Conservation (phyloP, 2,329 filamentous ascomycete species). For the Cladophialophora psammophila region DNA sequence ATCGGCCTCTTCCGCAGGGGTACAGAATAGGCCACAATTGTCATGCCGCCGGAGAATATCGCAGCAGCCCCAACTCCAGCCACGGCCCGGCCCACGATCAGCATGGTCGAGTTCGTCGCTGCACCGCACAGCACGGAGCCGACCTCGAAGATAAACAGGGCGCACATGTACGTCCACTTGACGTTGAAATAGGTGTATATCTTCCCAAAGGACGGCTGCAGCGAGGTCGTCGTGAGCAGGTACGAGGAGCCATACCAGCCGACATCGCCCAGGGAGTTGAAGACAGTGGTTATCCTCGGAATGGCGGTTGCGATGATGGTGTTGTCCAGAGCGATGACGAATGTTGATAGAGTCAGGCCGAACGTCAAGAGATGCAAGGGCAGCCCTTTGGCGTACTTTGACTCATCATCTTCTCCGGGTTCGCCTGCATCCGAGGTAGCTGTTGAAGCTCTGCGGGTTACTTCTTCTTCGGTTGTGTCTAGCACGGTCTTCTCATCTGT, state of each 20-base stretch:
- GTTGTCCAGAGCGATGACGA: slow-evolving; percentile 44
- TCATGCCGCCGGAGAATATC: slow-evolving; percentile 43
- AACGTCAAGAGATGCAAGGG: slow-evolving; percentile 38
- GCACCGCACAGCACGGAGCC: slow-evolving; percentile 43
- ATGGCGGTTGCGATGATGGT: slow-evolving; percentile 44
- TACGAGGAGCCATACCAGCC: slow-evolving; percentile 44
- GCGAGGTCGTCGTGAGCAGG: slow-evolving; percentile 41
- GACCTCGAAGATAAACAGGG: slow-evolving; percentile 40
- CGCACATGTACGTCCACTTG: slow-evolving; percentile 41
- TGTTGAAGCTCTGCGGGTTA: slow-evolving; percentile 21
- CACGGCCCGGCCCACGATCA: slow-evolving; percentile 44
- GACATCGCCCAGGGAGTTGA: slow-evolving; percentile 42
- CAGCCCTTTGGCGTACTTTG: slow-evolving; percentile 38
- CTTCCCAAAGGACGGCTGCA: slow-evolving; percentile 43
- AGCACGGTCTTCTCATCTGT: slow-evolving; percentile 3
- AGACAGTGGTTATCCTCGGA: slow-evolving; percentile 42
- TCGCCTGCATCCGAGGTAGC: slow-evolving; percentile 33
- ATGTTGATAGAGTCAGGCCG: slow-evolving; percentile 42
- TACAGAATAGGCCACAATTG: slow-evolving; percentile 40
- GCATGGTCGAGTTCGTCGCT: slow-evolving; percentile 39
- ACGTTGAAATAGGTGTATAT: slow-evolving; percentile 43
- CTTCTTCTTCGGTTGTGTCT: slow-evolving; percentile 19
- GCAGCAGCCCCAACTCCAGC: slow-evolving; percentile 43
- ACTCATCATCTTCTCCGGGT: slow-evolving; percentile 38
- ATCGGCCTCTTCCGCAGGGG: slow-evolving; percentile 40